Evolutionary conservation across 192 early-diverging fungal genomes (phyloP), one percentile per base, ranked within the genome.

Genomic region (Mortierella alpina): DNA sequence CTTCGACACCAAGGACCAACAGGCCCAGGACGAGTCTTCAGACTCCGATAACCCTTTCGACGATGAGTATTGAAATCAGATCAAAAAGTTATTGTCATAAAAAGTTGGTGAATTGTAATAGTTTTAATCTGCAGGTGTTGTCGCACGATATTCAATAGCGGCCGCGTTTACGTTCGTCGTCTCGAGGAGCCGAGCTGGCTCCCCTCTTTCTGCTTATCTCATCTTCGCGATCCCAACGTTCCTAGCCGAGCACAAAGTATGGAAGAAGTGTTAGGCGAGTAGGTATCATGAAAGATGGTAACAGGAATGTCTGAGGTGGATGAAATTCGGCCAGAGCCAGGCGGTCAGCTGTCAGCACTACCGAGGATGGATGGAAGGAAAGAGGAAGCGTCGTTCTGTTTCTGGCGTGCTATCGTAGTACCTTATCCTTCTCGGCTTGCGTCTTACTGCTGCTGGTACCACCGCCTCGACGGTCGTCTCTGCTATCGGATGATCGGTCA

Each of bases 181-280:
- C 77, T 11, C 77, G 50, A 7, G 64, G 70, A n/a, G 64, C 64
- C 10, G 77, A 63, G 41, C 55, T 72, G 9, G 77, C 53, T 13
- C 70, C 44, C 51, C 77, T 57, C 70, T 80, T 80, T 58, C 77
- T 59, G 52, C 70, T 80, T 10, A 63, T 59, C 22, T 80, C 77
- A 44, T 80, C 77, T 20, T 72, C 77, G 11, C 77, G 77, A 60
- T 80, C 77, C 77, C 77, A 80, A 11, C 77, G 77, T 44, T 80
- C 77, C 77, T 80, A 72, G 44, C 31, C 31, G 31, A 31, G 31
- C 39, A 17, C n/a, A 40, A 40, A 18, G 1, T 31, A 42, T 31
- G 31, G 31, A 31, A 31, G 31, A 31, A 31, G 31, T 31, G 31
- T 31, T 31, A 31, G 31, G 31, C 31, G 31, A 31, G 31, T 31